Base-by-base conservation (phyloP, 225 moss, liverwort and hornwort genomes). In the Asterella californica region DNA sequence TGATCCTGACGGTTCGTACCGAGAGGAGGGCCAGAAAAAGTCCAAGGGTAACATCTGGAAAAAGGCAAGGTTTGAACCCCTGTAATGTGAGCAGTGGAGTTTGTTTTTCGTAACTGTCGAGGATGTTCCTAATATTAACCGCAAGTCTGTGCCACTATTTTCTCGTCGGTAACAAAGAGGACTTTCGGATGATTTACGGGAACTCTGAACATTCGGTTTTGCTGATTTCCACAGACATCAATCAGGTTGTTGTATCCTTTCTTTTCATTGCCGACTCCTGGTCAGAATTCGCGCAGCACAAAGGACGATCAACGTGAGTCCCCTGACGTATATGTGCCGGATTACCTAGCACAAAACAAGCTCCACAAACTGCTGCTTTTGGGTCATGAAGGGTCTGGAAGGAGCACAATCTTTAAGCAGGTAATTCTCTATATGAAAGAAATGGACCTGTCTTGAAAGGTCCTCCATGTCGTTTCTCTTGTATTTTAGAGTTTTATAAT, bases 341-440 rank as follows among this genome's bases (percentile, higher is more conserved):
- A 88, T 70, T 88, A 87, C 81, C 66, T 90, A 73, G 79, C 87
- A 42, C 90, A 91, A 79, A 84, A 80, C 73, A 95, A 92, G 88
- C 70, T 92, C 57, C 99, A 95, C 79, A 99, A 95, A 82, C 88
- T 99, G 73, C 92, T 99, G 83, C 81, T 99, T 81, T 88, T 99
- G 74, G 95, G 99, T 71, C 92, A 93, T 74, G 95, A 99, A 83
- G 93, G 99, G 27, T 99, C 95, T 54, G 95, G 99, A 59, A 86
- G 94, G 83, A 95, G 99, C 87, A 99, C 99, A 70, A 90, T 99
- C 42, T 95, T 93, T 79, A 99, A 99, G 86, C 99, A 99, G 94
- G 97, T 99, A 87, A 81, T 15, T 47, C 3, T 2, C 30, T 25
- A 1, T 14, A 27, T 64, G 0, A 64, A 11, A 38, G 36, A 38